Conservation (phyloP, 2,329 filamentous ascomycete genomes). For the Venturia oleaginea region DNA sequence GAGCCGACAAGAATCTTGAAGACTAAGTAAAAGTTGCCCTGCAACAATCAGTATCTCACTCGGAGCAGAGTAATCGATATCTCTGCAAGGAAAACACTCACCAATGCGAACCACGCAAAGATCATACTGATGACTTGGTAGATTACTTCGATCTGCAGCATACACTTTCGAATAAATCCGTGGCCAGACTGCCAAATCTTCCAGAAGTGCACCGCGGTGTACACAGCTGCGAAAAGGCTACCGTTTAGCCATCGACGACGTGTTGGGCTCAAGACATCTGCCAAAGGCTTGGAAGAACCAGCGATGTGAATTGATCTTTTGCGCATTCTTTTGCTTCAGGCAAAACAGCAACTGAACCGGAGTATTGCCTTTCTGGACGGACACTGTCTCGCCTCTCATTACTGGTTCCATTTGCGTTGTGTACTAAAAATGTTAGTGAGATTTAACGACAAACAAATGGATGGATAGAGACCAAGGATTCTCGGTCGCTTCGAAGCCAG, state of each 20-base stretch:
- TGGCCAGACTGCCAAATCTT: constrained; percentile 93
- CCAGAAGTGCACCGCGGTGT: constrained; percentile 89
- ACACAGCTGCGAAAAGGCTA: constrained; percentile 95
- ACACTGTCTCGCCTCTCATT: constrained; percentile 82
- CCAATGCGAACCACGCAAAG: constrained; percentile 96
- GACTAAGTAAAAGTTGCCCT: constrained; percentile 95
- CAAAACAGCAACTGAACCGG: constrained; percentile 97
- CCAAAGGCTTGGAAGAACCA: constrained; percentile 99
- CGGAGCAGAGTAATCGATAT: neutral
- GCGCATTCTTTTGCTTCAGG: constrained; percentile 98
- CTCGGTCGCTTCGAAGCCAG: neutral
- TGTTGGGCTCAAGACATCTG: constrained; percentile 78
- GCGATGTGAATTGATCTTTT: constrained; percentile 98
- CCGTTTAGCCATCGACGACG: constrained; percentile 96
- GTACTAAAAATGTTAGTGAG: constrained; percentile 49
- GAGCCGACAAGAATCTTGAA: constrained; percentile 94
- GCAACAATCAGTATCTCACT: constrained; percentile 5
- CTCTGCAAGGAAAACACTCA: constrained; percentile 16
- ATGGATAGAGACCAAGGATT: neutral
- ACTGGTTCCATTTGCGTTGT: constrained; percentile 78
- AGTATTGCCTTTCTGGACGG: constrained; percentile 71
- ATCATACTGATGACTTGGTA: constrained; percentile 96
- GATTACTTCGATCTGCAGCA: constrained; percentile 84
- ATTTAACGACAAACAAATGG: neutral
- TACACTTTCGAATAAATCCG: constrained; percentile 74